Base-by-base conservation (phyloP, 306 rosid genomes). In the Canavalia gladiata region DNA sequence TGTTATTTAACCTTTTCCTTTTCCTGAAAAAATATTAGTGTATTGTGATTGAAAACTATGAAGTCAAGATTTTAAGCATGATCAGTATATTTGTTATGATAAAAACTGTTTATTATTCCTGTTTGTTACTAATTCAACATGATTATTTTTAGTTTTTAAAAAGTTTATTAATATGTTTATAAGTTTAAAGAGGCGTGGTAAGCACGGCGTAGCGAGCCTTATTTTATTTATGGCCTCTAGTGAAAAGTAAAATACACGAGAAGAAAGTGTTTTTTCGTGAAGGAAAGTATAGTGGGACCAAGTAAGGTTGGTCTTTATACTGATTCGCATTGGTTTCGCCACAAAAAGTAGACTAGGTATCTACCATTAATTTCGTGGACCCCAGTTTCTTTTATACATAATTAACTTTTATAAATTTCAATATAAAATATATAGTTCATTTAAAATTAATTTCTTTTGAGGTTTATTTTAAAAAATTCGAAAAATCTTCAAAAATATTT, bases 181-280 rank as follows among this genome's bases (percentile, higher is more conserved):
- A 25, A 57, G 4, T 58, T 25, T 10, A 1, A 10, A 62, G 68
- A 62, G 55, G 55, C 82, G 80, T 69, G 71, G 12, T 29, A 18
- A 13, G 25, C 50, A 37, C 79, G 87, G 41, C 25, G 25, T 60
- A 12, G 25, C 8, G 0, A 10, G 8, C 25, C 56, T 47, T 41
- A 0, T 29, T 49, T 50, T 55, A 30, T 68, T 71, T 46, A 77
- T 28, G 65, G 39, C 42, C 11, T 45, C 25, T 8, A 7, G 37
- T 66, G 64, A 69, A 42, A 67, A 68, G 78, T 58, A 34, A 12
- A 6, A 58, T 45, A 59, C 82, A 55, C 66, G 86, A 31, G 65
- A 54, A 50, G 64, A 60, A 64, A n/a, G 69, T 57, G 63, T 49
- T 75, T 41, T 58, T 80, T 64, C 39, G 80, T 42, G 70, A 13